Conservation (phyloP, 2,329 filamentous ascomycete genomes). For the Sordariomycetes sp. region DNA sequence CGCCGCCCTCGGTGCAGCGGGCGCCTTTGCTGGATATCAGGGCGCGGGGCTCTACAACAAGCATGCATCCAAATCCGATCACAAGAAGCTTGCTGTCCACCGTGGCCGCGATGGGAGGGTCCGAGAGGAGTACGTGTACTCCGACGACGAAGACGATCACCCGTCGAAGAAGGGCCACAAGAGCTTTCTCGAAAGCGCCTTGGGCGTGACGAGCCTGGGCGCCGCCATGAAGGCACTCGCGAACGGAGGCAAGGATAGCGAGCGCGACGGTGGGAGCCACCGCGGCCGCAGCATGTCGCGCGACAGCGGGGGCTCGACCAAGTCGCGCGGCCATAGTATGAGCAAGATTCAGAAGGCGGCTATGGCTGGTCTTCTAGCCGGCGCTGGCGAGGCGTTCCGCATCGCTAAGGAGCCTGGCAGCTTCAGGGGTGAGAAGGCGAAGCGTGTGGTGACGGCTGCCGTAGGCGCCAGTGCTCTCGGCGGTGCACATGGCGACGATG, state of each 20-base stretch:
- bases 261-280: conserved; percentile 6
- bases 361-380: conserved; percentile 80
- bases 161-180: conserved; percentile 48
- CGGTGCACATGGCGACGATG: conserved; percentile 54
- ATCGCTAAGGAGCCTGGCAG: conserved; percentile 78
- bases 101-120: conserved; percentile 38
- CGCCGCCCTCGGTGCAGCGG: conserved; percentile 48
- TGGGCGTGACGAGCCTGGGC: conserved; percentile 48
- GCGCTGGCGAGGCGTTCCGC: conserved; percentile 84
- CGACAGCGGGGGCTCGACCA: conserved; percentile 7
- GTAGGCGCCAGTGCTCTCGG: conserved; percentile 78
- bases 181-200: conserved; percentile 49
- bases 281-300: conserved; percentile 27
- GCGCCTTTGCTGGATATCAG: conserved; percentile 50
- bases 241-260: conserved; percentile 31
- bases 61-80: conserved; percentile 38
- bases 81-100: conserved; percentile 38
- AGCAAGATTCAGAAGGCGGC: conserved; percentile 73
- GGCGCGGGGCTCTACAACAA: conserved; percentile 52
- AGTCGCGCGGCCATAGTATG: conserved; percentile 38
- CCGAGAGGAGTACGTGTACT: conserved; percentile 41
- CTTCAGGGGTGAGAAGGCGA: conserved; percentile 86
- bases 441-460: conserved; percentile 80
- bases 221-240: conserved; percentile 46
- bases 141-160: conserved; percentile 39